Base-by-base conservation (phyloP, 345 rosid genomes). In the Physaria fendleri region DNA sequence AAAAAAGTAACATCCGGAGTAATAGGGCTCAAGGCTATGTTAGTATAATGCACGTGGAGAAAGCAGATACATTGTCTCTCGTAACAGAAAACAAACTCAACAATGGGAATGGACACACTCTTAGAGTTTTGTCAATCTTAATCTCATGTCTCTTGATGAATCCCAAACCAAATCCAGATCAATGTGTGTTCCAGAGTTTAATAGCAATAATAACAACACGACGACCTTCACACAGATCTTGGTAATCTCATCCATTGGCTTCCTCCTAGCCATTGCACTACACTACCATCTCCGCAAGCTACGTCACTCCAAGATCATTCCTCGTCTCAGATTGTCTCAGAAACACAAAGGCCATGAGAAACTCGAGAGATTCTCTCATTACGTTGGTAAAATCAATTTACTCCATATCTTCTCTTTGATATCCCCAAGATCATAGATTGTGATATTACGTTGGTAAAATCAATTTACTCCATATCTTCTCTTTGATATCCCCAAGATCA, bases 301-400 rank as follows among this genome's bases (percentile, higher is more conserved):
- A 44, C 84, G 79, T 59, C 66, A 79, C 71, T 78, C 78, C 22
- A 91, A 76, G 81, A 75, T 74, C 74, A 75, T 80, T 33, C 97
- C 97, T 2, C 84, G 80, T 37, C 54, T 82, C 10, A 78, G 76
- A 60, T 42, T 62, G 4, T 59, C 77, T 1, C 66, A 71, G 1
- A 74, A 72, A 1, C 65, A 78, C 62, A 73, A 72, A 1, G 83
- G 85, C 48, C 81, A 64, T 62, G 76, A 77, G 49, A 84, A 83
- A 76, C 79, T 92, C 2, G 98, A 92, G 66, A 75, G 88, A 71
- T 92, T 92, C 78, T 78, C 98, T 27, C 91, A 84, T 63, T 92
- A 88, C 75, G 95, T 89, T 58, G 97, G 98, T 89, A 77, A 61
- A 29, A 76, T 16, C 28, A 61, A 78, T 65, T 29, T 50, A 23